A percentile compares a stretch with the other conserved stretches of the same genome.
These are phyloP conservation scores for Globisporangium okanoganense DNA, from an alignment of 352 stramenopile genomes.

Conservation along the genomic window DNA sequence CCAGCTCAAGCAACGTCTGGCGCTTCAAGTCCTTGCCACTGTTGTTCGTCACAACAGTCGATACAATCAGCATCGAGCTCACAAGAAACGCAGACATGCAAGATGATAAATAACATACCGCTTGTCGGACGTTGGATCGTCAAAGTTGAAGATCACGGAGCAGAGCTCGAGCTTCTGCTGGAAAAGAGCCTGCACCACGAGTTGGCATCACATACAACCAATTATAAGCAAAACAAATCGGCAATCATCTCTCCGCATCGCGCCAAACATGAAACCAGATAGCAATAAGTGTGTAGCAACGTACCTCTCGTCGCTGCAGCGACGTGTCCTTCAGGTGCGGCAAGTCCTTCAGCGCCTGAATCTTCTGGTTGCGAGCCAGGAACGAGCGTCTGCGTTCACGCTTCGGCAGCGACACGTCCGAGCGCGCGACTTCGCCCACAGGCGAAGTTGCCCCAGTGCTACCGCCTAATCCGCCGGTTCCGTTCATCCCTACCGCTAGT, in stretches of 20 bases:
- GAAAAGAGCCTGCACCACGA: conserved; percentile 86
- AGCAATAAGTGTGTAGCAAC: neutral
- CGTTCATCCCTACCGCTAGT: conserved; percentile 16
- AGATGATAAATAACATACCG: conserved; percentile 29
- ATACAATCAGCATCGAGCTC: neutral
- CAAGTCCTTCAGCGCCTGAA: conserved; percentile 82
- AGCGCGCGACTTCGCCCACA: conserved; percentile 67
- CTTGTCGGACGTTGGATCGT: conserved; percentile 94
- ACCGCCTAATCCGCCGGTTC: conserved; percentile 6
- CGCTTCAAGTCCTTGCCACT: conserved; percentile 97
- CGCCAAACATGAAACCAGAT: neutral
- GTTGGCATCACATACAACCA: too few relatives aligned
- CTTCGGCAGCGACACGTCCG: conserved; percentile 80
- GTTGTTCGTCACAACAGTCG: conserved; percentile 4
- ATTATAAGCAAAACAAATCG: neutral
- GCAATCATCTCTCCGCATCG: neutral
- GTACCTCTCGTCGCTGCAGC: conserved; percentile 64
- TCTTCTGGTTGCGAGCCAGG: conserved; percentile 82
- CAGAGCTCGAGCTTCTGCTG: conserved; percentile 96
- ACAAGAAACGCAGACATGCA: neutral
- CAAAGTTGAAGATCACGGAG: conserved; percentile 96
- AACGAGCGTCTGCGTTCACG: conserved; percentile 80
- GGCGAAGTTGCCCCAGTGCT: conserved; percentile 33
- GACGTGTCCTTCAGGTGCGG: conserved; percentile 85
- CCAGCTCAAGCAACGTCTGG: conserved; percentile 98